Evolutionary conservation across 306 rosid species (phyloP).

Genomic region (Spatholobus suberectus): DNA sequence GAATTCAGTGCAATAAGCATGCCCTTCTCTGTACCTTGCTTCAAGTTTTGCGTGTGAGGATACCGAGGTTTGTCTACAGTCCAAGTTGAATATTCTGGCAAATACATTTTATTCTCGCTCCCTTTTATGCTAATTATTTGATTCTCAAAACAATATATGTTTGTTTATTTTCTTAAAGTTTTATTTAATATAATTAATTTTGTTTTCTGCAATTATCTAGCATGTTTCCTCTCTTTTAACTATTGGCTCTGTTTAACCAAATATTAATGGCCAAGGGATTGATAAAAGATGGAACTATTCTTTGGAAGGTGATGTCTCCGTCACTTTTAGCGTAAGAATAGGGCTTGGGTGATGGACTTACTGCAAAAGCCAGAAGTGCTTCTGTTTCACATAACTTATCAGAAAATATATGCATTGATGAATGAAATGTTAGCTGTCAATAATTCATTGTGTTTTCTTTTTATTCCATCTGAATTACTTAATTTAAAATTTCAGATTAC

Average conservation of each 20-base stretch:
- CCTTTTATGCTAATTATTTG: conserved; percentile 29
- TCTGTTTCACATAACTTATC: too few species aligned
- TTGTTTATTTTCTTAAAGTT: conserved; percentile 29
- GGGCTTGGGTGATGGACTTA: too few species aligned
- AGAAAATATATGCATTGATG: not conserved
- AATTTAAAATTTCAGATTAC: conserved; percentile 68
- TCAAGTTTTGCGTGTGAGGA: too few species aligned
- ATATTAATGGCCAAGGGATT: conserved; percentile 71
- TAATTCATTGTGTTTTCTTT: conserved; percentile 24
- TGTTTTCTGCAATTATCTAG: conserved; percentile 34
- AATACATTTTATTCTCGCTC: not conserved
- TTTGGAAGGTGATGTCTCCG: conserved; percentile 80
- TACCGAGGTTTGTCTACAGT: too few species aligned
- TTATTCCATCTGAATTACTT: conserved; percentile 36
- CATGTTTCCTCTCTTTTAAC: conserved; percentile 28
- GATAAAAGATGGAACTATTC: conserved; percentile 79
- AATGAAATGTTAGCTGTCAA: not conserved
- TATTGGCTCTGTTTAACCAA: conserved; percentile 52
- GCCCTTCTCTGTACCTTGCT: too few species aligned
- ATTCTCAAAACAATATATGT: not conserved
- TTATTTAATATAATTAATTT: conserved; percentile 17
- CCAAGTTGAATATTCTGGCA: conserved; percentile 2
- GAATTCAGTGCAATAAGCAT: too few species aligned
- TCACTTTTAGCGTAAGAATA: too few species aligned
- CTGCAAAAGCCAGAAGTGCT: too few species aligned